phyloP scores from a whole-genome alignment of 1,139 yeast species.

The Geotrichum bryndzae region DNA sequence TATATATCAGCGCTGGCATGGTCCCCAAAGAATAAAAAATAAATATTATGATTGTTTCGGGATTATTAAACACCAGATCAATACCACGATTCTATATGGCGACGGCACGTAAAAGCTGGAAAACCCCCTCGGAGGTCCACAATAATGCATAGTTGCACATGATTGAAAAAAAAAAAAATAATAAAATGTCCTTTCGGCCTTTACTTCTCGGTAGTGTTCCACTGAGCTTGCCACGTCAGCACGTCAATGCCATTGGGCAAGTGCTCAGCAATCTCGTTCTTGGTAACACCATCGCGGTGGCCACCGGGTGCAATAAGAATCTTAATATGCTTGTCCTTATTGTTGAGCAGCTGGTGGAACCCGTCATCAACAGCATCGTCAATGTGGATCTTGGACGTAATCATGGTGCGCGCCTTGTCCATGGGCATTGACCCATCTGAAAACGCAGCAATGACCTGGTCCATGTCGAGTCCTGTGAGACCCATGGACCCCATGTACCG shows the following conservation, averaged over 20 bases:
- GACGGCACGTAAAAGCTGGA: no score
- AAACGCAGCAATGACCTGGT: slow-evolving; percentile 44
- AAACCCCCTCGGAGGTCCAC: no score
- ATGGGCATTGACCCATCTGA: slow-evolving; percentile 40
- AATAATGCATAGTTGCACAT: not conserved
- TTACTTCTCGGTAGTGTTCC: not conserved
- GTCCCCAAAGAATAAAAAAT: no score
- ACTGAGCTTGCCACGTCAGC: slow-evolving; percentile 11
- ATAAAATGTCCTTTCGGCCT: not conserved
- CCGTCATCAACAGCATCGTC: slow-evolving; percentile 45
- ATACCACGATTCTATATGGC: no score
- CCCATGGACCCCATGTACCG: slow-evolving; percentile 46
- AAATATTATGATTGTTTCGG: no score
- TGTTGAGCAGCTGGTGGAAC: slow-evolving; percentile 39
- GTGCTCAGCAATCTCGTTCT: slow-evolving; percentile 7
- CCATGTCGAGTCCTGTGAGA: slow-evolving; percentile 44
- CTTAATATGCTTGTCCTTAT: slow-evolving; percentile 45
- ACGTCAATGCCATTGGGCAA: slow-evolving; percentile 12
- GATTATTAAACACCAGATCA: no score
- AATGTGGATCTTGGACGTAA: slow-evolving; percentile 41
- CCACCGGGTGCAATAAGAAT: slow-evolving; percentile 40
- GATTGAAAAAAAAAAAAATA: not conserved
- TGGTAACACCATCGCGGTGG: slow-evolving; percentile 6
- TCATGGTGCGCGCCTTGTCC: slow-evolving; percentile 38
- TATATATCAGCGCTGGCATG: no score